Evolutionary conservation across 2,329 filamentous ascomycete species (phyloP), one percentile per base, ranked within the genome.

Genomic region (Colletotrichum salicis): DNA sequence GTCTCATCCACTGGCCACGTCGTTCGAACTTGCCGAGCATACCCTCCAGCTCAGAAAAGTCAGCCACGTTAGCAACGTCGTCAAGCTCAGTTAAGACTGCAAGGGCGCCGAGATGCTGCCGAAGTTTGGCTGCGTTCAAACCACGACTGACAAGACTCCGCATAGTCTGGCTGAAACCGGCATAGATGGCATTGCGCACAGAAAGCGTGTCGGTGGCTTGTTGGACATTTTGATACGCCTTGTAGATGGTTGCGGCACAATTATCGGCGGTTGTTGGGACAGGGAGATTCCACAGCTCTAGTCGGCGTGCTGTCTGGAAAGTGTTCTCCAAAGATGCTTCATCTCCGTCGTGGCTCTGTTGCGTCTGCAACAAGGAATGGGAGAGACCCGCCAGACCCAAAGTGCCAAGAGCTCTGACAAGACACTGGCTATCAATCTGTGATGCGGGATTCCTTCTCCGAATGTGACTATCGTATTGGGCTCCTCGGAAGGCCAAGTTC

Each of bases 251-350:
- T 3, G 92, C 91, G 1, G 91, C 86, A 67, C 92, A 89, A 35
- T 89, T 91, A 13, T 87, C 84, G 60, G 87, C 89, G 3, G 86
- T 83, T 8, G 87, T 84, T 0, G 95, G 93, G 0, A 91, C 91
- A 15, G 94, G 93, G 24, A 98, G 87, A 78, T 98, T 95, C 96
- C 96, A 99, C 77, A 96, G 92, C 75, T 96, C 95, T 19, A 98
- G 85, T 74, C 92, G 93, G 71, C 94, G 89, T 24, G 95, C 95
- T 6, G 94, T 94, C 64, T 90, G 89, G 74, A 97, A 92, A 64
- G 94, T 94, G 73, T 88, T 92, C 58, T 94, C 92, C 8, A 93
- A 84, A 0, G 89, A 90, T 8, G 87, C 82, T 2, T 88, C 85
- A 4, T 88, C 88, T 33, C 85, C 86, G 45, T 90, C 88, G 11